A percentile compares a stretch with the other conserved stretches of the same genome.
phyloP scores from a whole-genome alignment of 495 filamentous ascomycete genomes.

The Penicillium ucsense region DNA sequence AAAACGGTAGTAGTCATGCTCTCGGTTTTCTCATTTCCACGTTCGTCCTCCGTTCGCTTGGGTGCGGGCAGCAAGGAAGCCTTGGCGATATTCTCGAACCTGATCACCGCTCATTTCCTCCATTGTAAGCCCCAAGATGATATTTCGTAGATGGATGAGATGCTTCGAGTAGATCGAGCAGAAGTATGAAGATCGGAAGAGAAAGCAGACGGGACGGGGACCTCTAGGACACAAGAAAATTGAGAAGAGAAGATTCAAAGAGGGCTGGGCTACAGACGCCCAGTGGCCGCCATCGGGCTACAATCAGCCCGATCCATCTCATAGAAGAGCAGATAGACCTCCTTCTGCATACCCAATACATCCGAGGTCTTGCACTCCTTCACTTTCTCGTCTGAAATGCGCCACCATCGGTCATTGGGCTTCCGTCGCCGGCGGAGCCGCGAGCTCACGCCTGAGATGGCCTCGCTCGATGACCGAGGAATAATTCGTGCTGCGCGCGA shows the following conservation, averaged over 20 bases:
- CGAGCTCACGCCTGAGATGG: constrained; percentile 12
- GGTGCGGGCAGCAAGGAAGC: too few relatives aligned
- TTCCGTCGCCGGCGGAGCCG: constrained; percentile 48
- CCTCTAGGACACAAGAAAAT: not conserved
- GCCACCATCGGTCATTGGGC: constrained; percentile 79
- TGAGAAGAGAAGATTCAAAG: not conserved
- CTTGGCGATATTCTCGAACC: too few relatives aligned
- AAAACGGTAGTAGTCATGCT: too few relatives aligned
- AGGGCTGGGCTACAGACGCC: not conserved
- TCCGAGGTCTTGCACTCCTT: constrained; percentile 88
- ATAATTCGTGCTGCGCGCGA: constrained; percentile 18
- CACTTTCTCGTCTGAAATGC: constrained; percentile 95
- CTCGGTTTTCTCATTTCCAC: too few relatives aligned
- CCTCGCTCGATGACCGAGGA: constrained; percentile 17
- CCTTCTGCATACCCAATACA: constrained; percentile 85
- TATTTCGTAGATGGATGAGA: too few relatives aligned
- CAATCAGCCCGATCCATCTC: constrained; percentile 53
- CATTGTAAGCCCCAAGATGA: too few relatives aligned
- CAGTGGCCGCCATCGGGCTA: constrained; percentile 1
- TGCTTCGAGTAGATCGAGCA: too few relatives aligned
- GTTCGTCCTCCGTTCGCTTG: too few relatives aligned
- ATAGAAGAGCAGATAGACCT: constrained; percentile 95
- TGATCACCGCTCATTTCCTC: too few relatives aligned
- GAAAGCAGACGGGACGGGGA: not conserved
- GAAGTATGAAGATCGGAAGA: not conserved